These are phyloP conservation scores for Camellia japonica DNA, from an alignment of 148 eudicot species.

Conservation along the genomic window DNA sequence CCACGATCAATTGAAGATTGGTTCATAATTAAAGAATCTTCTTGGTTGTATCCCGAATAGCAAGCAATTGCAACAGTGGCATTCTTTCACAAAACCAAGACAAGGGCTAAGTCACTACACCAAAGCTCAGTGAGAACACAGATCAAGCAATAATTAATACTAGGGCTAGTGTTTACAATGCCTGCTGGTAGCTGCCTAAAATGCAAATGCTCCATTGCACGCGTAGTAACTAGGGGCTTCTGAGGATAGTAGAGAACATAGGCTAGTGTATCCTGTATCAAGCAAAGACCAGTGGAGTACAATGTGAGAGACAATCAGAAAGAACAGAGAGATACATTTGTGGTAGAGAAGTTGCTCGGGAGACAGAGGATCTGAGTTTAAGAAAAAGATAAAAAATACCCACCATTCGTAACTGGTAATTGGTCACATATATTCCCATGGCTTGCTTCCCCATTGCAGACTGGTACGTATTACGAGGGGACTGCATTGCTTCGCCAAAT, in stretches of 20 bases:
- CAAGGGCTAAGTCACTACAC: conserved; percentile 2
- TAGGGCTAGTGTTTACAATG: conserved; percentile 38
- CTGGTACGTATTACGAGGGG: conserved; percentile 97
- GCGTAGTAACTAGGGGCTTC: conserved; percentile 95
- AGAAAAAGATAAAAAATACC: not conserved
- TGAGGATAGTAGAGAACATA: conserved; percentile 96
- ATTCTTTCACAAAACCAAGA: conserved; percentile 38
- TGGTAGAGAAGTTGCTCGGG: too few relatives aligned
- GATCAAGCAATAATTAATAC: not conserved
- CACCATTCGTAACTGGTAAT: conserved; percentile 90
- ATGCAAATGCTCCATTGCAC: conserved; percentile 97
- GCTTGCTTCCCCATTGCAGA: conserved; percentile 99
- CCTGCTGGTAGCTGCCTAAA: conserved; percentile 97
- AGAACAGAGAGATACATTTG: too few relatives aligned
- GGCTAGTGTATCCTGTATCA: conserved; percentile 76
- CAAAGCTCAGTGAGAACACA: not conserved
- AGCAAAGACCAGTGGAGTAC: not conserved
- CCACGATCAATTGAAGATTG: conserved; percentile 95
- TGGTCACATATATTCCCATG: conserved; percentile 95
- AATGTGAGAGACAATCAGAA: too few relatives aligned
- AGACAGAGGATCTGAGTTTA: too few relatives aligned
- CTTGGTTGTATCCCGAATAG: conserved; percentile 95
- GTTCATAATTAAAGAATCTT: conserved; percentile 97
- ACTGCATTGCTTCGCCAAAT: conserved; percentile 37
- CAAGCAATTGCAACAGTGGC: conserved; percentile 92